These are phyloP conservation scores for Colletotrichum sp. DNA, from an alignment of 2,329 filamentous ascomycete species.

Conservation along the genomic window DNA sequence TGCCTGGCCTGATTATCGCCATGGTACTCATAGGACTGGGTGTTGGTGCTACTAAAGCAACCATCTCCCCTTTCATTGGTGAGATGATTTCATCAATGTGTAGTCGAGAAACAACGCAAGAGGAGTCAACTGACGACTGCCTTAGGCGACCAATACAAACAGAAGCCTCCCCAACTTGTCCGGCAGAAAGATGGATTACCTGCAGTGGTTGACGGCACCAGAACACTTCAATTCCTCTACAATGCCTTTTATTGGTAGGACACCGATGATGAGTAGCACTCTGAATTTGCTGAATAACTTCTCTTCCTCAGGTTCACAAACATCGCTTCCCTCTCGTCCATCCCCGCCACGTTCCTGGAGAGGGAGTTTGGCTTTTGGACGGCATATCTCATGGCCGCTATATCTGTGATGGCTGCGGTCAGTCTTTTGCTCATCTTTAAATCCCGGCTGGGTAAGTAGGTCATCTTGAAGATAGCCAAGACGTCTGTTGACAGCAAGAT, in stretches of 20 bases:
- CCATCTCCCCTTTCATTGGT: slow-evolving; percentile 40
- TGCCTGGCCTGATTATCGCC: slow-evolving; percentile 60
- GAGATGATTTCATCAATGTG: fast-evolving
- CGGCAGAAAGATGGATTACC: slow-evolving; percentile 25
- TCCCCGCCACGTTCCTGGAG: slow-evolving; percentile 67
- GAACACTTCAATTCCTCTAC: slow-evolving; percentile 64
- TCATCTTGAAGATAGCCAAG: neutral
- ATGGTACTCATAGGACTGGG: slow-evolving; percentile 64
- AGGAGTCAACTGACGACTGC: neutral
- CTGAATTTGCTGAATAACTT: neutral
- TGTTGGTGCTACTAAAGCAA: slow-evolving; percentile 65
- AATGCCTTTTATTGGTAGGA: slow-evolving; percentile 62
- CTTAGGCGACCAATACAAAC: slow-evolving; percentile 59
- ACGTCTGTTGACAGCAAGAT: neutral
- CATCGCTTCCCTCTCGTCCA: slow-evolving; percentile 62
- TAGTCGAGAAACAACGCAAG: neutral
- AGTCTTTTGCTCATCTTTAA: slow-evolving; percentile 6
- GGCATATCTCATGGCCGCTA: slow-evolving; percentile 62
- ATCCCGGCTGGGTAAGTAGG: slow-evolving; percentile 11
- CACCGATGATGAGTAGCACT: neutral
- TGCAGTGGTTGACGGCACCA: slow-evolving; percentile 60
- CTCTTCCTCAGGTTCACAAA: slow-evolving; percentile 57
- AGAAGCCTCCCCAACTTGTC: slow-evolving; percentile 45
- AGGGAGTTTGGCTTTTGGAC: slow-evolving; percentile 61
- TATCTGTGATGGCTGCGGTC: slow-evolving; percentile 58